Conservation (phyloP, 305 asterid species). For the Fraxinus xanthoxyloides region DNA sequence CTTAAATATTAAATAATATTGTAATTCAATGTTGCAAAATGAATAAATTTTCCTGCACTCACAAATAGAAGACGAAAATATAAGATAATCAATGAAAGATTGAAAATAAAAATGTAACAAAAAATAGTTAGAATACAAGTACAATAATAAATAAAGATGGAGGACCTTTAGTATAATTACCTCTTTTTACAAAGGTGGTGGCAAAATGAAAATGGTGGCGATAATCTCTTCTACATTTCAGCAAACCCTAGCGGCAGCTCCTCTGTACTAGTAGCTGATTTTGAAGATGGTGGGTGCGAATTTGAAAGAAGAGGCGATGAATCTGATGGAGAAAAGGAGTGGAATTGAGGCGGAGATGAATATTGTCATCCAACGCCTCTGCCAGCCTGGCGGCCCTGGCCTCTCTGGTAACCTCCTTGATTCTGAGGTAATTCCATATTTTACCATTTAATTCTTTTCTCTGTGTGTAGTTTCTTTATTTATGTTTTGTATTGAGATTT, state of each 20-base stretch:
- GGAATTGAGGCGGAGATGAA: conserved; percentile 76
- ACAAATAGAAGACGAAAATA: no score
- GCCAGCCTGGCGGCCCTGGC: conserved; percentile 82
- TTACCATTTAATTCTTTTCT: background rate
- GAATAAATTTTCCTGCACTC: background rate
- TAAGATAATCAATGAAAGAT: background rate
- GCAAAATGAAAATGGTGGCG: background rate
- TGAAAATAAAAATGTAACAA: background rate
- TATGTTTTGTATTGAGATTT: background rate
- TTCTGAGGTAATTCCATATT: conserved; percentile 46
- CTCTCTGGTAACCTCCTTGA: conserved; percentile 79
- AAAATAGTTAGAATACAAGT: background rate
- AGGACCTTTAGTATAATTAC: background rate
- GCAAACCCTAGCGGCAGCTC: conserved; percentile 30
- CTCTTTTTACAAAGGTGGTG: background rate
- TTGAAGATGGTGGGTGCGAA: conserved; percentile 77
- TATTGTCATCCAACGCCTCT: conserved; percentile 67
- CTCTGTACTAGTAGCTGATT: background rate
- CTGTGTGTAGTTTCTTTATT: background rate
- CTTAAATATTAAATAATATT: background rate
- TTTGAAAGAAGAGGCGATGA: conserved; percentile 78
- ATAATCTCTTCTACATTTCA: background rate
- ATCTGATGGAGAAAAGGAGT: conserved; percentile 71
- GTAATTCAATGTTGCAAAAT: background rate
- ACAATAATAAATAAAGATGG: background rate